Percentiles rank a stretch among this genome's conserved stretches.
These are phyloP conservation scores for Fusarium goolgardi DNA, from an alignment of 2,329 filamentous ascomycete species.

Conservation along the genomic window DNA sequence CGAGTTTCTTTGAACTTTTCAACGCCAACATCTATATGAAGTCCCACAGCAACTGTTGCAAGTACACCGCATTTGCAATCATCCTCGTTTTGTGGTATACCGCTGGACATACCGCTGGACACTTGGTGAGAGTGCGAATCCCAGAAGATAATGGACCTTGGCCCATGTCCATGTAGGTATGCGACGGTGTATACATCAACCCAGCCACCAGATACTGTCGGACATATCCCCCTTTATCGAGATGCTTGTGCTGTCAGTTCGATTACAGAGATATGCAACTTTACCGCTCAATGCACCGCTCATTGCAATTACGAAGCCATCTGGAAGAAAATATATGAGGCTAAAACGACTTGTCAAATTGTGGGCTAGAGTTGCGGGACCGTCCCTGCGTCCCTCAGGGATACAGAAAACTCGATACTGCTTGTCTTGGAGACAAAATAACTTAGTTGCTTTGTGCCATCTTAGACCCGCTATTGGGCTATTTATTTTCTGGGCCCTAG, in stretches of 20 bases:
- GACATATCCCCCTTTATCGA: not conserved
- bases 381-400: not conserved
- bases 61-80: not conserved
- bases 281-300: not conserved
- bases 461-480: not conserved
- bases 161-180: not conserved
- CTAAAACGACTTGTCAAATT: constrained; percentile 12
- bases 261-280: not conserved
- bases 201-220: not conserved
- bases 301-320: not conserved
- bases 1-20: too few relatives aligned
- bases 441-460: not conserved
- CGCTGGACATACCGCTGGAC: not conserved
- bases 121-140: not conserved
- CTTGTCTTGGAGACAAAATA: not conserved
- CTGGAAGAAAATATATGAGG: constrained; percentile 7
- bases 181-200: not conserved
- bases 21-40: too few relatives aligned
- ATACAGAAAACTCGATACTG: not conserved
- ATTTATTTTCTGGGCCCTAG: not conserved
- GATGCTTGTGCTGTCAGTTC: not conserved
- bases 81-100: not conserved
- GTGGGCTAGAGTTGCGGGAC: constrained; percentile 24
- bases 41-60: not conserved
- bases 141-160: not conserved